Evolutionary conservation across 2,329 filamentous ascomycete species (phyloP).

Genomic region (Raffaelea albimanens): DNA sequence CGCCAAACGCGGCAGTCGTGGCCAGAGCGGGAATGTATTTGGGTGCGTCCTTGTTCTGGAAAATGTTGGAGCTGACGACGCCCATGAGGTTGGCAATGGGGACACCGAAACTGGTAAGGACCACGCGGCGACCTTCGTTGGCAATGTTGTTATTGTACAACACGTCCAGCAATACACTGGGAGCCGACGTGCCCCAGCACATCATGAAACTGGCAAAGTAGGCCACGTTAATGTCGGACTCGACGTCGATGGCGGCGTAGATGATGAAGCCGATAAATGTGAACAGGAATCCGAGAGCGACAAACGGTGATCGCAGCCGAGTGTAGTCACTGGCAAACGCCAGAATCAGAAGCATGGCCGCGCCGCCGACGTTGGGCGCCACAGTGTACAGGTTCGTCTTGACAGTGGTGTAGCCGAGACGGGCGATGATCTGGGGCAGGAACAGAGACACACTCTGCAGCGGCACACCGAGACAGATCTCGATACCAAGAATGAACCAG

Average conservation of each 20-base stretch:
- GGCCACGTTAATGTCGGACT: conserved; percentile 51
- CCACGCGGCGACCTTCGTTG: conserved; percentile 61
- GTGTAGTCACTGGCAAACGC: conserved; percentile 61
- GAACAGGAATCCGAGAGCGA: conserved; percentile 62
- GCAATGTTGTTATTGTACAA: conserved; percentile 77
- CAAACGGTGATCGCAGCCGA: conserved; percentile 63
- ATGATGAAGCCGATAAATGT: conserved; percentile 73
- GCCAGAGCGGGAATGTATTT: conserved; percentile 59
- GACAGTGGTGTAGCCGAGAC: conserved; percentile 23
- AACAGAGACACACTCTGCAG: conserved; percentile 37
- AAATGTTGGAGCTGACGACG: conserved; percentile 59
- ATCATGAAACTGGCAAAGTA: conserved; percentile 77
- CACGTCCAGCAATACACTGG: conserved; percentile 56
- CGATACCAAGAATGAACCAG: conserved; percentile 41
- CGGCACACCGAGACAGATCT: conserved; percentile 51
- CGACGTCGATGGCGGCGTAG: conserved; percentile 56
- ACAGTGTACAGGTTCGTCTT: conserved; percentile 74
- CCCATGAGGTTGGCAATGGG: conserved; percentile 72
- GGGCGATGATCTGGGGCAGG: conserved; percentile 14
- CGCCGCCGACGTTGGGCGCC: conserved; percentile 67
- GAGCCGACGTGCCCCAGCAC: conserved; percentile 69
- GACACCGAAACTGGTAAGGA: conserved; percentile 62
- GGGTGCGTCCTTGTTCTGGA: conserved; percentile 51
- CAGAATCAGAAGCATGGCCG: conserved; percentile 61
- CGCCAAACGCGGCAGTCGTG: conserved; percentile 56